These are phyloP conservation scores for Sclerotinia glacialis DNA, from an alignment of 2,329 filamentous ascomycete species.

Conservation along the genomic window DNA sequence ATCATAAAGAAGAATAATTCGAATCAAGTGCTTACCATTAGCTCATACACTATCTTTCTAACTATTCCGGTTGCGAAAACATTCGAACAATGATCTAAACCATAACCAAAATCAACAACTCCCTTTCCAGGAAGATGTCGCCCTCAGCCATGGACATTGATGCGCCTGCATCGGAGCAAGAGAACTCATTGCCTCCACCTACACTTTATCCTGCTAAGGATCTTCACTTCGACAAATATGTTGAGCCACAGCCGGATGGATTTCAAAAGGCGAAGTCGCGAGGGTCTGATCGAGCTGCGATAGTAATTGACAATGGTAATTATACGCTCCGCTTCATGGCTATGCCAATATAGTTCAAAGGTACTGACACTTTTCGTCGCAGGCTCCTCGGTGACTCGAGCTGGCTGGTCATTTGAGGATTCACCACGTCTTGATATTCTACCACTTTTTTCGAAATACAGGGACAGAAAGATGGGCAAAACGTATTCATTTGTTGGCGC, in stretches of 20 bases:
- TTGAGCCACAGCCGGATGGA: constrained; percentile 60
- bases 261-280: constrained; percentile 58
- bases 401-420: constrained; percentile 92
- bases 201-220: constrained; percentile 61
- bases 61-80: not conserved
- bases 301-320: constrained; percentile 96
- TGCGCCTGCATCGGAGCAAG: constrained; percentile 43
- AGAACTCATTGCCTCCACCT: constrained; percentile 51
- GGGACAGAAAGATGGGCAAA: constrained; percentile 88
- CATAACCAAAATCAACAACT: not conserved
- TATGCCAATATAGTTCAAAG: not conserved
- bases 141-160: constrained; percentile 36
- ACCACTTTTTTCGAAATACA: constrained; percentile 91
- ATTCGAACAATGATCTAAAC: constrained; percentile 17
- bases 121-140: constrained; percentile 34
- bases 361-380: constrained; percentile 26
- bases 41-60: not conserved
- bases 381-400: constrained; percentile 87
- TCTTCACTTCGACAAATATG: constrained; percentile 56
- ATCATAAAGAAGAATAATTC: not conserved
- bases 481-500: constrained; percentile 89
- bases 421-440: constrained; percentile 77
- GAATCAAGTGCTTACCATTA: not conserved
- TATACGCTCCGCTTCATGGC: not conserved
- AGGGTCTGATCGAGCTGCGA: constrained; percentile 62